These are phyloP conservation scores for Rhodotorula sp. DNA, from an alignment of 1,284 basidiomycete genomes.

Conservation along the genomic window DNA sequence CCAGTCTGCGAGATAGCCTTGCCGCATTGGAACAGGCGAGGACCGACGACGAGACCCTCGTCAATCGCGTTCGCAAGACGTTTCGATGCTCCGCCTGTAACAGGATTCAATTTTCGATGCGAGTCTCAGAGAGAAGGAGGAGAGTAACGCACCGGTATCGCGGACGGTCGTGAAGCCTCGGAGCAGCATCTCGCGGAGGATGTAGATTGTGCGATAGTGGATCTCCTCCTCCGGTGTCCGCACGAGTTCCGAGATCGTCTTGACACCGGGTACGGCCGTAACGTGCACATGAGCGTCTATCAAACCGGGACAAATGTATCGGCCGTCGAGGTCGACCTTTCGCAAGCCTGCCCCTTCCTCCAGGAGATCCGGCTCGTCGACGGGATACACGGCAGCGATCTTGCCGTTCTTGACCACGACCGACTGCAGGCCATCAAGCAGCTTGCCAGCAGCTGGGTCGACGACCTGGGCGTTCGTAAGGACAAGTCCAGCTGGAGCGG, in stretches of 20 bases:
- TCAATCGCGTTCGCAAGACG: conserved; percentile 51
- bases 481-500: conserved; percentile 43
- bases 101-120: too few relatives aligned
- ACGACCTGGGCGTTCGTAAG: conserved; percentile 50
- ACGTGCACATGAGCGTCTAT: conserved; percentile 56
- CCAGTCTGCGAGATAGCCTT: conserved; percentile 54
- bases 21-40: conserved; percentile 54
- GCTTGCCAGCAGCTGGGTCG: conserved; percentile 45
- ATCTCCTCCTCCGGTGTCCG: conserved; percentile 43
- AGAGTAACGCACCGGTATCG: conserved; percentile 48
- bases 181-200: conserved; percentile 51
- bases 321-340: conserved; percentile 49
- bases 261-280: conserved; percentile 50
- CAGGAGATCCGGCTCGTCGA: conserved; percentile 14
- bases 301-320: conserved; percentile 51
- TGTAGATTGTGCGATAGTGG: conserved; percentile 48
- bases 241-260: conserved; percentile 49
- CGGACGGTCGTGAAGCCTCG: conserved; percentile 57
- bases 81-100: conserved; percentile 52
- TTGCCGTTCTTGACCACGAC: conserved; percentile 49
- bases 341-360: conserved; percentile 23
- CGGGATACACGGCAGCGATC: conserved; percentile 45
- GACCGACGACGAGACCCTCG: conserved; percentile 54
- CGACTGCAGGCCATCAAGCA: conserved; percentile 46
- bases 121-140: not conserved